phyloP scores from a whole-genome alignment of 352 stramenopile species.

The Phytophthora sp. region DNA sequence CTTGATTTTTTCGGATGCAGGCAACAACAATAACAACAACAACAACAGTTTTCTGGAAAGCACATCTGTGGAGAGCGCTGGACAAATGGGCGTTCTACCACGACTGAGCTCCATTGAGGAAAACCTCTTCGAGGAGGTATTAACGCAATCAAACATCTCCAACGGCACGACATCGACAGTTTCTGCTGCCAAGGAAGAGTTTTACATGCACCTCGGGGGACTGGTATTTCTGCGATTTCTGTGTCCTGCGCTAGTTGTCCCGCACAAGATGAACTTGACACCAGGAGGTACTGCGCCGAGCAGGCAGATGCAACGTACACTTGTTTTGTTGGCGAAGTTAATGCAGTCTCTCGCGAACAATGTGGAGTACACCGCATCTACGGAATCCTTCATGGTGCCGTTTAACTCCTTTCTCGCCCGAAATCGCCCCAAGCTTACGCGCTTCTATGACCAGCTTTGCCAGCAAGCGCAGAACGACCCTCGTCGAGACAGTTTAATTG shows the following conservation, averaged over 20 bases:
- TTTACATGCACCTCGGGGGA: slow-evolving; percentile 77
- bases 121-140: slow-evolving; percentile 40
- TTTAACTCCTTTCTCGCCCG: slow-evolving; percentile 74
- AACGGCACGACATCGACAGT: slow-evolving; percentile 28
- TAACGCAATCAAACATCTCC: slow-evolving; percentile 27
- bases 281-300: slow-evolving; percentile 43
- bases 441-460: slow-evolving; percentile 83
- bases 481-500: slow-evolving; percentile 68
- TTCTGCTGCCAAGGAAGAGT: slow-evolving; percentile 62
- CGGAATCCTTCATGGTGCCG: slow-evolving; percentile 79
- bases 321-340: slow-evolving; percentile 81
- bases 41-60: slow-evolving; percentile 41
- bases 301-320: slow-evolving; percentile 63
- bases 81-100: slow-evolving; percentile 43
- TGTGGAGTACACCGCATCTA: slow-evolving; percentile 63
- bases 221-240: slow-evolving; percentile 83
- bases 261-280: slow-evolving; percentile 75
- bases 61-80: slow-evolving; percentile 33
- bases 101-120: slow-evolving; percentile 64
- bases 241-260: slow-evolving; percentile 76
- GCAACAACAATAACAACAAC: slow-evolving; percentile 29
- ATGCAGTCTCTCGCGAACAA: slow-evolving; percentile 87
- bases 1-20: slow-evolving; percentile 22
- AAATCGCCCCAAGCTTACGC: slow-evolving; percentile 62
- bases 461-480: slow-evolving; percentile 68